These are phyloP conservation scores for Mimosa bimucronata DNA, from an alignment of 306 rosid genomes.

Conservation along the genomic window DNA sequence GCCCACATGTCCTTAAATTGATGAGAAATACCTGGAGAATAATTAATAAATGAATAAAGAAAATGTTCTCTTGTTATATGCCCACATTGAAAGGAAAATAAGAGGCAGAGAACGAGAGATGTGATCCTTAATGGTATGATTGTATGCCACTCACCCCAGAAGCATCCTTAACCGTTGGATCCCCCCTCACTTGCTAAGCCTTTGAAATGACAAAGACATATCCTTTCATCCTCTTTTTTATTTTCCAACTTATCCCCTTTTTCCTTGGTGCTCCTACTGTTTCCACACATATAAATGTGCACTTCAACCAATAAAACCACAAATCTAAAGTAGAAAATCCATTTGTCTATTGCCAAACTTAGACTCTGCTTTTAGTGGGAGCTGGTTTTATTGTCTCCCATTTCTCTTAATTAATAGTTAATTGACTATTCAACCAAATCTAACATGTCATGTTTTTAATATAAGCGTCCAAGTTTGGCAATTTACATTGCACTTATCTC, in stretches of 20 bases:
- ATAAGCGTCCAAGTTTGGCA: background rate
- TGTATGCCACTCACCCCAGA: slow-evolving; percentile 33
- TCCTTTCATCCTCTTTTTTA: background rate
- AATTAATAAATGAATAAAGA: slow-evolving; percentile 37
- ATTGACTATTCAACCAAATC: background rate
- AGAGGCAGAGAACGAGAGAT: slow-evolving; percentile 42
- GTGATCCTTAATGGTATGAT: slow-evolving; percentile 35
- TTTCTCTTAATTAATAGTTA: background rate
- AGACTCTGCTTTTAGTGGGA: slow-evolving; percentile 8
- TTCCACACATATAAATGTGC: background rate
- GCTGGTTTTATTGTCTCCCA: slow-evolving; percentile 1
- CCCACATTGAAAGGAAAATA: slow-evolving; percentile 42
- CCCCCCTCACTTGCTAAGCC: slow-evolving; percentile 6
- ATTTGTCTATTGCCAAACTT: background rate
- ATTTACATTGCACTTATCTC: background rate
- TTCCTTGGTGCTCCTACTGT: slow-evolving; percentile 1
- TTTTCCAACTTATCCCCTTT: background rate
- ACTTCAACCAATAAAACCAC: slow-evolving; percentile 5
- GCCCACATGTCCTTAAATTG: slow-evolving; percentile 45
- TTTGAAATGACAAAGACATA: slow-evolving; percentile 45
- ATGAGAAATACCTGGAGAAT: slow-evolving; percentile 46
- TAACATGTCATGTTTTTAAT: background rate
- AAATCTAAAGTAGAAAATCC: background rate
- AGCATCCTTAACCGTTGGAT: slow-evolving; percentile 43
- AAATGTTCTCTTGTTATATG: slow-evolving; percentile 27